These are phyloP conservation scores for Pythium plurisporium DNA, from an alignment of 352 stramenopile genomes.

Conservation along the genomic window DNA sequence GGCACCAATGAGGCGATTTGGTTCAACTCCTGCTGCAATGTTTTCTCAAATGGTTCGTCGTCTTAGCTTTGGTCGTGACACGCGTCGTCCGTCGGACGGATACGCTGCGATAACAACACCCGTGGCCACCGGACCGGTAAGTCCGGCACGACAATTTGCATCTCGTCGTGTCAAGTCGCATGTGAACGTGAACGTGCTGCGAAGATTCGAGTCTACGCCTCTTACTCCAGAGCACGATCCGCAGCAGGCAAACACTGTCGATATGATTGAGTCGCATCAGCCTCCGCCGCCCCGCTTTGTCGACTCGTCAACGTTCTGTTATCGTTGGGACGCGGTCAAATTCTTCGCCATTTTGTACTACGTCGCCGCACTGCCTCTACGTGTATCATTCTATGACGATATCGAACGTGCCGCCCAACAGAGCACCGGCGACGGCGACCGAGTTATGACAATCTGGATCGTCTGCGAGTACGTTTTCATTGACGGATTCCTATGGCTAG, in stretches of 20 bases:
- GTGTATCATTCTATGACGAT: slow-evolving; percentile 28
- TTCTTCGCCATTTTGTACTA: slow-evolving; percentile 28
- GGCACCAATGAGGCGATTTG: slow-evolving; percentile 1
- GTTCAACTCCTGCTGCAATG: slow-evolving; percentile 9
- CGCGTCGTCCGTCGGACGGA: background rate
- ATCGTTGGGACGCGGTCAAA: slow-evolving; percentile 27
- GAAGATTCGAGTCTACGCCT: slow-evolving; percentile 8
- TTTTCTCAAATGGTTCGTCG: slow-evolving; percentile 12
- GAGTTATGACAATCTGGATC: slow-evolving; percentile 23
- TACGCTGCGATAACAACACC: slow-evolving; percentile 11
- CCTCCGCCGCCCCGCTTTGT: slow-evolving; percentile 8
- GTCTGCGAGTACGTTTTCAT: slow-evolving; percentile 25
- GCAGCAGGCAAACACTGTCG: background rate
- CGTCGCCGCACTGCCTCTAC: slow-evolving; percentile 22
- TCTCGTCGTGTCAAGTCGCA: background rate
- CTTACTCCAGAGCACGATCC: background rate
- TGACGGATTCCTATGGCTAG: slow-evolving; percentile 25
- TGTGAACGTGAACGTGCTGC: background rate
- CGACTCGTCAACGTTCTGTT: slow-evolving; percentile 23
- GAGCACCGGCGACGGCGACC: slow-evolving; percentile 9
- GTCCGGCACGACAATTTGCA: background rate
- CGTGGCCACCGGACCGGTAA: background rate
- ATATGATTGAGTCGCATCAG: background rate
- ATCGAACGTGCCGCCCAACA: slow-evolving; percentile 13
- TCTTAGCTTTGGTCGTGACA: background rate